Evolutionary conservation across 2,329 filamentous ascomycete species (phyloP), one percentile per base, ranked within the genome.

Genomic region (Pestalotiopsis fici): DNA sequence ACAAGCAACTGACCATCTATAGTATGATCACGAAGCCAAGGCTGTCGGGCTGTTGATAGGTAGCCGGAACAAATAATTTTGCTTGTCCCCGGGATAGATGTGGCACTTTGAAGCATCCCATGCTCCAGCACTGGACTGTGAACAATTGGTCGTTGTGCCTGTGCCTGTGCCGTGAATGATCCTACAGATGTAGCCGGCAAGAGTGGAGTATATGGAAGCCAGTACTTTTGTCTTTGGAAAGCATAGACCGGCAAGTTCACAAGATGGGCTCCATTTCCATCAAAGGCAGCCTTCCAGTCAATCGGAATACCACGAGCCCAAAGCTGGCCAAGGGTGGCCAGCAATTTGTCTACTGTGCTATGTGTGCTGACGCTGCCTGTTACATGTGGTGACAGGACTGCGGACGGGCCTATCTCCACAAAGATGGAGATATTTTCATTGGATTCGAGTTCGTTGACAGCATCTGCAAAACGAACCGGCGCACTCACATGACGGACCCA

Each of bases 31-130:
- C 35, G 18, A 2, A 61, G 31, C 59, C 59, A 61, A 2, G 25
- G 59, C 27, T 61, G 59, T 43, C 59, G 13, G 31, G 59, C 23
- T 18, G 59, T 61, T 18, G 59, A 64, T 37, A 64, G 61, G 37
- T 25, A 27, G 61, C 61, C 61, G 54, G 61, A 64, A 35, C 61
- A 64, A 21, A 64, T 28, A 4, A 64, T 54, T 18, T 55, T 64
- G 61, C 27, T 64, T 64, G 43, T 64, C 15, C 61, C 61, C n/a
- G 61, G 61, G 27, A 64, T 64, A 15, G 61, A 64, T 64, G 61
- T 64, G 61, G 61, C 61, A 39, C 5, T 64, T 12, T 54, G 25
- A 13, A 64, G 61, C 43, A 64, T 28, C 43, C 37, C 61, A 64
- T 64, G 61, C 6, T 55, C 28, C 43, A 64, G 15, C 6, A 5